phyloP scores from a whole-genome alignment of 2,329 filamentous ascomycete genomes.

The Anisogramma anomala region DNA sequence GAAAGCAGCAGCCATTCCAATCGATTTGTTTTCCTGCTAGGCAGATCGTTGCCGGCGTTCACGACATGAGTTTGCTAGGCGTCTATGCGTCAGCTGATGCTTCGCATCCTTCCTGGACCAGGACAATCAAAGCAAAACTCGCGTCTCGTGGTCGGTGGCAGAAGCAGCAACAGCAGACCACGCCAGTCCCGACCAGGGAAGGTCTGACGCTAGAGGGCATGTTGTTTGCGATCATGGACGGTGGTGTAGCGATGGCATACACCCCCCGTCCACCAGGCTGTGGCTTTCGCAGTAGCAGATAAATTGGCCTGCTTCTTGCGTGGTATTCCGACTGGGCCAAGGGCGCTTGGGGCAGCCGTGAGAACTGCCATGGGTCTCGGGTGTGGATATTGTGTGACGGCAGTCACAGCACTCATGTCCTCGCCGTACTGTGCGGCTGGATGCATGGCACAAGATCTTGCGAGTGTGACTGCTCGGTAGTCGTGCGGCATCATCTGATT shows the following conservation, averaged over 20 bases:
- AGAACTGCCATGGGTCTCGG: not conserved
- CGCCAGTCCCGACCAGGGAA: not conserved
- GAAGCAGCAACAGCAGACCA: not conserved
- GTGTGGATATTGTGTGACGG: not conserved
- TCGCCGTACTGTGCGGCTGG: not conserved
- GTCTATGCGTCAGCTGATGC: not conserved
- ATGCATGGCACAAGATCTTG: not conserved
- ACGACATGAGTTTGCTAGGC: not conserved
- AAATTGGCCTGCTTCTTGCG: not conserved
- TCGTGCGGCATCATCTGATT: not conserved
- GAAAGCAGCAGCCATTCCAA: not conserved
- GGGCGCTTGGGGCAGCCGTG: not conserved
- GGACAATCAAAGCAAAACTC: not conserved
- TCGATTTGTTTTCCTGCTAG: not conserved
- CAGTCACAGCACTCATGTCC: not conserved
- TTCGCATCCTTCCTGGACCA: not conserved
- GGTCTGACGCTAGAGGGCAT: not conserved
- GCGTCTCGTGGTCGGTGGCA: not conserved
- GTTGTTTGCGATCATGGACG: not conserved
- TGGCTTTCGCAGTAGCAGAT: not conserved
- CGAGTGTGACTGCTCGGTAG: not conserved
- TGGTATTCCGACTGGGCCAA: not conserved
- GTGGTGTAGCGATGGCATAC: not conserved
- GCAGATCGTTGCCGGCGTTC: not conserved
- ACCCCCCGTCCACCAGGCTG: not conserved